Percentiles rank a stretch among this genome's conserved stretches.
These are phyloP conservation scores for Hyphopichia buzzinii DNA, from an alignment of 1,139 yeast species.

Conservation along the genomic window DNA sequence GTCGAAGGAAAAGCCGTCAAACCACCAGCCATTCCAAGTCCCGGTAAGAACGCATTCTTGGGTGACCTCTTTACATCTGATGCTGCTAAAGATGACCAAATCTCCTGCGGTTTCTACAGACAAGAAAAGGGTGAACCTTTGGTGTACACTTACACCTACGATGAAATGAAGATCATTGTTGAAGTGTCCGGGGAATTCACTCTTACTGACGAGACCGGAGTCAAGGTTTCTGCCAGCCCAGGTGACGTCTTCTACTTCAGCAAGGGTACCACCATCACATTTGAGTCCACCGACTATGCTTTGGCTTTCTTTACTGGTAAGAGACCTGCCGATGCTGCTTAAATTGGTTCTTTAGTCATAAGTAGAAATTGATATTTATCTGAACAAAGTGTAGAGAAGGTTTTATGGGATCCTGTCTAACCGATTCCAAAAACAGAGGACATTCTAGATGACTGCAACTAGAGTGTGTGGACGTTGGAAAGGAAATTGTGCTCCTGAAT, in stretches of 20 bases:
- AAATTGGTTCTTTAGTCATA: too few relatives aligned
- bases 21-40: conserved; percentile 59
- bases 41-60: conserved; percentile 62
- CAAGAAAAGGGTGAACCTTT: conserved; percentile 67
- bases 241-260: conserved; percentile 70
- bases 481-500: too few relatives aligned
- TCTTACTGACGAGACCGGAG: conserved; percentile 61
- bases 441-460: too few relatives aligned
- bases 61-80: conserved; percentile 62
- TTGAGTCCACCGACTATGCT: conserved; percentile 64
- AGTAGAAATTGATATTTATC: too few relatives aligned
- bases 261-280: conserved; percentile 66
- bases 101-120: conserved; percentile 64
- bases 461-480: too few relatives aligned
- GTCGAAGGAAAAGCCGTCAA: conserved; percentile 52
- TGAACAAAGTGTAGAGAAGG: too few relatives aligned
- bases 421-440: too few relatives aligned
- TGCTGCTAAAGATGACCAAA: conserved; percentile 56
- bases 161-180: conserved; percentile 68
- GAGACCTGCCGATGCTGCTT: conserved; percentile 35
- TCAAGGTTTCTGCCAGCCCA: conserved; percentile 53
- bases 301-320: conserved; percentile 65
- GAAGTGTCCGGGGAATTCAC: conserved; percentile 65
- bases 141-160: conserved; percentile 62
- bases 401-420: too few relatives aligned